Conservation (phyloP, 2,329 filamentous ascomycete genomes). For the Monosporascus ibericus region DNA sequence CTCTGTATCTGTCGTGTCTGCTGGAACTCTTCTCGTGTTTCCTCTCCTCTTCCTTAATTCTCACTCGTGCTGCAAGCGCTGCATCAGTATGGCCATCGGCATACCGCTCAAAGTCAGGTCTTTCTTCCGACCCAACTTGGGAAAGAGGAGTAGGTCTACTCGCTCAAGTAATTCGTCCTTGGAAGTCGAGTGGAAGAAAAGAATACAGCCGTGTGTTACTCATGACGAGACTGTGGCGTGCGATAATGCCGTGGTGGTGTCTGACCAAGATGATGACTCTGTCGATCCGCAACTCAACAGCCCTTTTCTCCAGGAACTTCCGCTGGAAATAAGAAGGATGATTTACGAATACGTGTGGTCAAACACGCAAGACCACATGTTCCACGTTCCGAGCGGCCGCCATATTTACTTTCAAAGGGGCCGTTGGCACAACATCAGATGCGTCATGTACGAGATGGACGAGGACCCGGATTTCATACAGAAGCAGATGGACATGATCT, state of each 20-base stretch:
- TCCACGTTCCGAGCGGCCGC: conserved; percentile 17
- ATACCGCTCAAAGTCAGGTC: conserved; percentile 17
- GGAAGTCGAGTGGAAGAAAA: conserved; percentile 2
- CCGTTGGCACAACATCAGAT: conserved; percentile 21
- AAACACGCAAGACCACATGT: conserved; percentile 18
- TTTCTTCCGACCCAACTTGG: conserved; percentile 15
- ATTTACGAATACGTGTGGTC: conserved; percentile 23
- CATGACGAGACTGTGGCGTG: background rate
- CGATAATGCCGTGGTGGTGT: background rate
- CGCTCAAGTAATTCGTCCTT: conserved; percentile 5
- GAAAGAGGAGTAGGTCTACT: conserved; percentile 11
- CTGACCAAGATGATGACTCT: background rate
- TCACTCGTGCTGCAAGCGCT: background rate
- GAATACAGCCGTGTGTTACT: background rate
- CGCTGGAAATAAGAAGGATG: conserved; percentile 27
- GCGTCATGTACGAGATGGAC: conserved; percentile 23
- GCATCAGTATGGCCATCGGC: conserved; percentile 15
- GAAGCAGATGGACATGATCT: conserved; percentile 21
- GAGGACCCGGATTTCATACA: conserved; percentile 21
- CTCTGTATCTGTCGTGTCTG: background rate
- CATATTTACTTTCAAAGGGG: conserved; percentile 24
- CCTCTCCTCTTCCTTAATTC: background rate
- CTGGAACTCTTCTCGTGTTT: background rate
- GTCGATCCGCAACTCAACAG: conserved; percentile 17
- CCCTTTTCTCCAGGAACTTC: conserved; percentile 26